These are phyloP conservation scores for Boletellus deceptivus DNA, from an alignment of 1,284 basidiomycete species.

Conservation along the genomic window DNA sequence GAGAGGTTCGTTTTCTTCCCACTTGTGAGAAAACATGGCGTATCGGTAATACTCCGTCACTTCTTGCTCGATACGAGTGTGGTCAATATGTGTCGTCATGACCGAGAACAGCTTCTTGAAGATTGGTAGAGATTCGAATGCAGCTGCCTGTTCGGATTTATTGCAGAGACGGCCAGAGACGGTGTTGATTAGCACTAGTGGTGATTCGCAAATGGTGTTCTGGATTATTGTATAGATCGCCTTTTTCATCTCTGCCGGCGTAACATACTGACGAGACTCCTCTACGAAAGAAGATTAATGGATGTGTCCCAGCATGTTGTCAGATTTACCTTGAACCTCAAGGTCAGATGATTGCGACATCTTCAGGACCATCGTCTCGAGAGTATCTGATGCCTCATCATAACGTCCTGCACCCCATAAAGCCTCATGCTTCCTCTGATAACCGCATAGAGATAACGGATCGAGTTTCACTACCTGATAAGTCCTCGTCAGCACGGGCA, in stretches of 20 bases:
- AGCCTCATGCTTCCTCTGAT: not conserved
- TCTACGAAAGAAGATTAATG: not conserved
- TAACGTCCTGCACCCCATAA: not conserved
- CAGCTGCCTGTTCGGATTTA: not conserved
- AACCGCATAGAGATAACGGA: not conserved
- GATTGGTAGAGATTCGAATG: not conserved
- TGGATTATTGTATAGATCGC: not conserved
- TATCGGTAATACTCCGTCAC: not conserved
- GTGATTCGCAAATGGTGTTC: not conserved
- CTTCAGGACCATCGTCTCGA: not conserved
- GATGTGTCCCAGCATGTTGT: too few species aligned
- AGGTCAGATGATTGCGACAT: not conserved
- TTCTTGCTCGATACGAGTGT: not conserved
- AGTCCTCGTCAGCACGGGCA: not conserved
- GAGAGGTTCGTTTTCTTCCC: not conserved
- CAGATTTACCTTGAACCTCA: not conserved
- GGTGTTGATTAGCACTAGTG: not conserved
- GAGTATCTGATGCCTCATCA: not conserved
- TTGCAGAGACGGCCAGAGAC: not conserved
- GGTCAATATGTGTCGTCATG: not conserved
- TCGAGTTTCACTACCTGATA: not conserved
- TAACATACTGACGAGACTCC: not conserved
- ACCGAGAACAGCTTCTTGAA: not conserved
- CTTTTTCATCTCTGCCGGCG: not conserved
- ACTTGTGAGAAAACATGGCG: not conserved